Percentiles rank a stretch among this genome's conserved stretches.
These are phyloP conservation scores for Ajuga chamaepitys DNA, from an alignment of 257 asterid genomes.

Conservation along the genomic window DNA sequence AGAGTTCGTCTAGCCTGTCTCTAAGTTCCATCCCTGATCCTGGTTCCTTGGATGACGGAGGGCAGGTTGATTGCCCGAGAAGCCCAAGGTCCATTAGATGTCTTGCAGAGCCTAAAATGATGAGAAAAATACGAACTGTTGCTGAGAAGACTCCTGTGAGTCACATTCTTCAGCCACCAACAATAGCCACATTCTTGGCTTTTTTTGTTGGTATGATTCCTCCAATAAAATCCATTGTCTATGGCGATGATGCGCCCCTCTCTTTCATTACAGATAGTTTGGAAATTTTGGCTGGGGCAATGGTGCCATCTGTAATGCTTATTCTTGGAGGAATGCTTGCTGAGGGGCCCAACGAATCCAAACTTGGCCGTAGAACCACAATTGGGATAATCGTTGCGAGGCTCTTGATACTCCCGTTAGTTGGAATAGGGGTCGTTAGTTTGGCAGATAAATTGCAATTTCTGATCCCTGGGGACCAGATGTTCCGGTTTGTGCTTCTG, in stretches of 20 bases:
- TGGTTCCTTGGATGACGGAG: constrained; percentile 45
- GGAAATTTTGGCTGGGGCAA: constrained; percentile 73
- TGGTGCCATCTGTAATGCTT: constrained; percentile 94
- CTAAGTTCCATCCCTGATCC: constrained; percentile 38
- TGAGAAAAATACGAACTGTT: constrained; percentile 62
- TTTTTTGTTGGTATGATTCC: constrained; percentile 81
- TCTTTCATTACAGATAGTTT: constrained; percentile 67
- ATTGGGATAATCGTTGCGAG: constrained; percentile 63
- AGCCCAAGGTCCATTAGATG: constrained; percentile 68
- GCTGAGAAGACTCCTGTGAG: constrained; percentile 76
- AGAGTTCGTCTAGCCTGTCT: constrained; percentile 30
- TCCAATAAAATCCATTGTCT: constrained; percentile 52
- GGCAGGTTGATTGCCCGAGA: not conserved
- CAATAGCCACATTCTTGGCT: constrained; percentile 67
- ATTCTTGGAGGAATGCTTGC: constrained; percentile 94
- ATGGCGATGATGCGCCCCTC: constrained; percentile 69
- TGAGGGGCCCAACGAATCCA: constrained; percentile 82
- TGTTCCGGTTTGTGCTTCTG: constrained; percentile 78
- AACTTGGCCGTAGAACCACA: constrained; percentile 66
- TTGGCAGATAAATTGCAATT: constrained; percentile 50
- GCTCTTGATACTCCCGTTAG: constrained; percentile 60
- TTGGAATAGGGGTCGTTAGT: constrained; percentile 57
- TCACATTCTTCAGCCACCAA: constrained; percentile 84
- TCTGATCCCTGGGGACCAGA: constrained; percentile 52
- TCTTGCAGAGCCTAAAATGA: constrained; percentile 75